Percentiles rank a stretch among this genome's conserved stretches.
phyloP scores from a whole-genome alignment of 768 basidiomycete species.

The Lactarius hengduanensis region DNA sequence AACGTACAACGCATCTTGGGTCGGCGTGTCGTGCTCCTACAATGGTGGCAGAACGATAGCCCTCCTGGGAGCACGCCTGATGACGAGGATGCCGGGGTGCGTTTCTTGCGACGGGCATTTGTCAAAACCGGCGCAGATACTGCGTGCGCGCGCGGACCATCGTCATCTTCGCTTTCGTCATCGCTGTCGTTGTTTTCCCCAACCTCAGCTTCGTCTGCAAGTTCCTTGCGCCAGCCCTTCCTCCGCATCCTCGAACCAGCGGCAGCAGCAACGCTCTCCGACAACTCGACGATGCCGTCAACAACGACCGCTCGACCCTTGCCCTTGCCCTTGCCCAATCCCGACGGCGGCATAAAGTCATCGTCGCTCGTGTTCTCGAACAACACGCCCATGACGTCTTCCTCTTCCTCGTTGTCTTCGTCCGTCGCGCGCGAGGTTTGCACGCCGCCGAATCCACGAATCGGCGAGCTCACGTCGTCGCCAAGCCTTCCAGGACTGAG shows the following conservation, averaged over 20 bases:
- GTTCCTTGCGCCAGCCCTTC: constrained; percentile 17
- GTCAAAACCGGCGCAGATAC: not conserved
- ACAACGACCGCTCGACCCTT: not conserved
- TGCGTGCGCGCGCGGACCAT: not conserved
- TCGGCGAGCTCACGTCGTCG: not conserved
- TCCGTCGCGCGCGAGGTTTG: not conserved
- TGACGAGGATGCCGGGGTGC: not conserved
- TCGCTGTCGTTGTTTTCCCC: not conserved
- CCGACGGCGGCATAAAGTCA: not conserved
- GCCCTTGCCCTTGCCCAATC: not conserved
- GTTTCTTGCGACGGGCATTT: not conserved
- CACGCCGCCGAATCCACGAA: not conserved
- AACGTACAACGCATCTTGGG: constrained; percentile 22
- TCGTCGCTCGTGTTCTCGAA: not conserved
- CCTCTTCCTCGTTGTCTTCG: constrained; percentile 7
- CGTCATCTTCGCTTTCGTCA: not conserved
- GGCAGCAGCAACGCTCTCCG: not conserved
- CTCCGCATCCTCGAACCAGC: not conserved
- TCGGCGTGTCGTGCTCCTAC: too few species aligned
- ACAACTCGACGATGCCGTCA: not conserved
- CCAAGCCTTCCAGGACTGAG: constrained; percentile 8
- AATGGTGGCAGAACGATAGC: constrained; percentile 19
- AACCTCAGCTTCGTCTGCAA: constrained; percentile 1
- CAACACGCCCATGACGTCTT: constrained; percentile 4
- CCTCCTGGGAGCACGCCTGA: too few species aligned